These are phyloP conservation scores for Coprinopsis sp. DNA, from an alignment of 768 basidiomycete species.

Conservation along the genomic window DNA sequence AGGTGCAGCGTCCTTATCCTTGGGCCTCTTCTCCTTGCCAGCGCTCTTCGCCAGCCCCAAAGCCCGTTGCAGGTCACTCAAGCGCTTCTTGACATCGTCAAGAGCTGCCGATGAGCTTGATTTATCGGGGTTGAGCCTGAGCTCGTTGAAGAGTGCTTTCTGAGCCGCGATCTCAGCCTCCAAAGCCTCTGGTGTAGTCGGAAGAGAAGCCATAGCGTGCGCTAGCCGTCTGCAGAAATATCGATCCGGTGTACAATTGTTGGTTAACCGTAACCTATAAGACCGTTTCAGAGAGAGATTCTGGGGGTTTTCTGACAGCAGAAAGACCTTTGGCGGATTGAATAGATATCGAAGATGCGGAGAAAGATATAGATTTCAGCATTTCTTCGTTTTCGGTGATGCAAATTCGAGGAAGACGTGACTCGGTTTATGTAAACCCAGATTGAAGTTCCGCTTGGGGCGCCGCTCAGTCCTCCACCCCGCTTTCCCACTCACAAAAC, in stretches of 20 bases:
- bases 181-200: conserved; percentile 24
- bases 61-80: conserved; percentile 64
- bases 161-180: conserved; percentile 53
- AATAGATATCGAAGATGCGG: not conserved
- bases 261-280: conserved; percentile 1
- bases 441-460: not conserved
- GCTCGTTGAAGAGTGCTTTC: conserved; percentile 54
- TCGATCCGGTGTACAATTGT: no score
- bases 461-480: not conserved
- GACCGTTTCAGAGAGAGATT: not conserved
- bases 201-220: not conserved
- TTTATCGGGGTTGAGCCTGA: conserved; percentile 34
- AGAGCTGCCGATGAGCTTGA: conserved; percentile 44
- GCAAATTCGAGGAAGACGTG: not conserved
- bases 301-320: not conserved
- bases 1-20: conserved; percentile 25
- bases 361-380: not conserved
- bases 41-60: conserved; percentile 40
- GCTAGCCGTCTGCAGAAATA: no score
- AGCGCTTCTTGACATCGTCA: conserved; percentile 62
- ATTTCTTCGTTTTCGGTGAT: not conserved
- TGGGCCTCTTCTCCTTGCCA: conserved; percentile 36
- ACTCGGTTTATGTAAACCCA: not conserved
- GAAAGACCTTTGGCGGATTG: not conserved
- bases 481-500: not conserved